phyloP scores from a whole-genome alignment of 2,329 filamentous ascomycete genomes.

The Drechslerella stenobrocha region DNA sequence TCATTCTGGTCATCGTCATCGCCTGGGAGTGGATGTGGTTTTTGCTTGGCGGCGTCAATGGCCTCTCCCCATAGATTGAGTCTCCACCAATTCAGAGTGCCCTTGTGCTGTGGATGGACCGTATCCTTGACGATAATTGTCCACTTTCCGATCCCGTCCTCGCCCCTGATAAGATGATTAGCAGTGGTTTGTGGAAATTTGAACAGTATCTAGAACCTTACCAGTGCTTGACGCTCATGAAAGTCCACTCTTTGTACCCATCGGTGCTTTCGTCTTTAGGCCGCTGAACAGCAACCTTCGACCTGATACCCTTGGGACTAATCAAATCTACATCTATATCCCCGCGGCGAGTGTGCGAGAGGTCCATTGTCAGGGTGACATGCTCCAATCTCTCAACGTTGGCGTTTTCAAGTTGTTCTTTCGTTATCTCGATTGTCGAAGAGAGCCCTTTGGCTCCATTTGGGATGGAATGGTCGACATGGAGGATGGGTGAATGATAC shows the following conservation, averaged over 20 bases:
- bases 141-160: slow-evolving; percentile 85
- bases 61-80: slow-evolving; percentile 91
- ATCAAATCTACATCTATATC: slow-evolving; percentile 90
- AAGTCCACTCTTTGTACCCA: slow-evolving; percentile 95
- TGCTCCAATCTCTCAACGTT: slow-evolving; percentile 89
- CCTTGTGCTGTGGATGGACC: slow-evolving; percentile 72
- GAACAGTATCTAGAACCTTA: slow-evolving; percentile 58
- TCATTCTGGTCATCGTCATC: slow-evolving; percentile 68
- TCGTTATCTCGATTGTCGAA: slow-evolving; percentile 78
- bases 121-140: slow-evolving; percentile 87
- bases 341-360: slow-evolving; percentile 81
- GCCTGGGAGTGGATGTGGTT: slow-evolving; percentile 76
- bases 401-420: slow-evolving; percentile 75
- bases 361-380: slow-evolving; percentile 96
- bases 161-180: slow-evolving; percentile 67
- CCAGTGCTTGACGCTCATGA: slow-evolving; percentile 98
- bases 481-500: slow-evolving; percentile 91
- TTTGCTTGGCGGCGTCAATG: slow-evolving; percentile 73
- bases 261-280: slow-evolving; percentile 66
- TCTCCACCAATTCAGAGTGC: slow-evolving; percentile 86
- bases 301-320: slow-evolving; percentile 78
- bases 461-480: slow-evolving; percentile 81
- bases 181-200: slow-evolving; percentile 45
- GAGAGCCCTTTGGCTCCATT: slow-evolving; percentile 79
- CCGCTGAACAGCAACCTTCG: slow-evolving; percentile 78